Base-by-base conservation (phyloP, 2,329 filamentous ascomycete species). In the Elsinoe perseae region DNA sequence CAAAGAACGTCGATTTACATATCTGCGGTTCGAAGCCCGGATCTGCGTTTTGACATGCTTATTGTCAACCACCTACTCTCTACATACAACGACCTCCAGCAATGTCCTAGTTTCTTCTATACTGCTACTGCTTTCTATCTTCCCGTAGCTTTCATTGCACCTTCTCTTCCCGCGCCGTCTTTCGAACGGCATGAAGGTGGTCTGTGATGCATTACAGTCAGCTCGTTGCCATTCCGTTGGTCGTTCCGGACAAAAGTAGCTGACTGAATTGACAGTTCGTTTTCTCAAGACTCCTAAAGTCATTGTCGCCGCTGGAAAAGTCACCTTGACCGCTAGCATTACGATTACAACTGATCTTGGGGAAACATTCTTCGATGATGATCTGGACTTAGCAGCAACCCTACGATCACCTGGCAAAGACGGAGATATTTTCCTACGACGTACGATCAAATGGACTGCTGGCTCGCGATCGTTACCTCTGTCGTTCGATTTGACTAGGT, bases 281-380 rank as follows among this genome's bases (percentile, higher is more conserved):
- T 86, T 87, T 63, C 75, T 88, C 62, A 87, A 86, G 64, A 72
- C 80, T 1, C 84, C 85, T 8, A 73, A 75, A 56, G 69, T 77
- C 38, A 64, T 67, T 40, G 67, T 69, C 57, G 71, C 74, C 55
- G 58, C 65, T 23, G 70, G 72, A 27, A 63, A 64, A 14, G 65
- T 75, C 56, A 66, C 68, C 14, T 68, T 82, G 56, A 77, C 72
- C 58, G 71, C 76, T 48, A 72, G 82, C 27, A 72, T 87, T 58
- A 84, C 83, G 36, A 77, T 87, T 64, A 84, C 83, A 9, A 86
- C 83, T 21, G 85, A 88, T 64, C 73, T 88, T 6, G 85, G 85
- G 16, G 83, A 86, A 63, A 76, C 76, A 0, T 84, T 85, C 64
- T 75, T 81, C 42, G 73, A 76, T n/a, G 64, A 72, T 43, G 69